Percentiles rank a stretch among this genome's conserved stretches.
Conservation (phyloP, 306 rosid species). For the Heteromeles arbutifolia region DNA sequence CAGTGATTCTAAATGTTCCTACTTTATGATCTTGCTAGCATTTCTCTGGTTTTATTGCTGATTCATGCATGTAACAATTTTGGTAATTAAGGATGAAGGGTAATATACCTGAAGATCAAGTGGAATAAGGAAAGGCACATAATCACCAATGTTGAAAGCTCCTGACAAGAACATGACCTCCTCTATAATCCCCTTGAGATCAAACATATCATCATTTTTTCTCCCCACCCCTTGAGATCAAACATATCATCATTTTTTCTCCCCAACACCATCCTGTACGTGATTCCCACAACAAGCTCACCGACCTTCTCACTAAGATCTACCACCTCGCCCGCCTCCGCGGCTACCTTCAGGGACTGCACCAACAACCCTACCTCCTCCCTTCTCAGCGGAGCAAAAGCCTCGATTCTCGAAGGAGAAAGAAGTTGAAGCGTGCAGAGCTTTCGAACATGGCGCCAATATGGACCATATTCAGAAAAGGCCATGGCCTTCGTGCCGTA, state of each 20-base stretch:
- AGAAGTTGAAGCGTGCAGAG: slow-evolving; percentile 20
- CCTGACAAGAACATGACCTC: slow-evolving; percentile 5
- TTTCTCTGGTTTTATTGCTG: too few relatives aligned
- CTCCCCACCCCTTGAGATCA: slow-evolving; percentile 21
- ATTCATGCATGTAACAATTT: too few relatives aligned
- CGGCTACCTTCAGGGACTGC: not conserved
- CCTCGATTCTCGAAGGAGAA: not conserved
- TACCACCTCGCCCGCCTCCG: slow-evolving; percentile 12
- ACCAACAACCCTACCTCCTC: slow-evolving; percentile 1
- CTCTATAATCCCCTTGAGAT: slow-evolving; percentile 21
- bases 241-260: not conserved
- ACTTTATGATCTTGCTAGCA: too few relatives aligned
- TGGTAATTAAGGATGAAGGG: too few relatives aligned
- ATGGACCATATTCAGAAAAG: not conserved
- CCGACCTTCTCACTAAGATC: slow-evolving; percentile 11
- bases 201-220: not conserved
- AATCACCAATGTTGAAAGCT: slow-evolving; percentile 36
- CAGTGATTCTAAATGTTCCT: too few relatives aligned
- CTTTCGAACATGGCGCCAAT: slow-evolving; percentile 35
- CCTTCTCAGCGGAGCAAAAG: not conserved
- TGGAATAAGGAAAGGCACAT: slow-evolving; percentile 9
- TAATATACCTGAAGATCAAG: slow-evolving; percentile 33
- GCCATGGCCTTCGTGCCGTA: slow-evolving; percentile 17
- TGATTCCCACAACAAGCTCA: not conserved
- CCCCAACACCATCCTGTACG: not conserved